Evolutionary conservation across 495 filamentous ascomycete species (phyloP).

Genomic region (Parathielavia appendiculata): DNA sequence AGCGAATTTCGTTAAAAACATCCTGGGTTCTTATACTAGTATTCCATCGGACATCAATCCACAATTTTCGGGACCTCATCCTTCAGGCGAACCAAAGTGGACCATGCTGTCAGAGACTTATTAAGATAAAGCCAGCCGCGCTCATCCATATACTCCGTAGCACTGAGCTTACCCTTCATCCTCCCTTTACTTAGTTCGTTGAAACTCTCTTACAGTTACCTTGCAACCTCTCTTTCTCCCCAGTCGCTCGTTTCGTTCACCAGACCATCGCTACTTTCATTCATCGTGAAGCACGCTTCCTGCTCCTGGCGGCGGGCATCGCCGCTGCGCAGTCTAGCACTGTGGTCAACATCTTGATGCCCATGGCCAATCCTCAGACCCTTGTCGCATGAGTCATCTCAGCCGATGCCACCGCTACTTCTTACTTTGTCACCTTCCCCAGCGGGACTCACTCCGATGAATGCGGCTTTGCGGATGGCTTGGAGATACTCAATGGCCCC

Average conservation of each 20-base stretch:
- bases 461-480: slow-evolving; percentile 20
- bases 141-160: no score
- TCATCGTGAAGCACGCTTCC: slow-evolving; percentile 13
- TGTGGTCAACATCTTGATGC: slow-evolving; percentile 37
- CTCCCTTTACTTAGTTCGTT: neutral
- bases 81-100: no score
- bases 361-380: slow-evolving; percentile 31
- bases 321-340: slow-evolving; percentile 27
- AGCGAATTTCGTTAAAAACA: no score
- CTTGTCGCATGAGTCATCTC: slow-evolving; percentile 41
- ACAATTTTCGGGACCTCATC: no score
- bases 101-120: no score
- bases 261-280: neutral
- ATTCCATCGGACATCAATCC: no score
- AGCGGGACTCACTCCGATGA: slow-evolving; percentile 25
- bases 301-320: slow-evolving; percentile 25
- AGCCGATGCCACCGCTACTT: slow-evolving; percentile 37
- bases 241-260: neutral
- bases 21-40: no score
- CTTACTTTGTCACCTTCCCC: slow-evolving; percentile 40
- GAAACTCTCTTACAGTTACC: neutral
- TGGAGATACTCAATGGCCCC: slow-evolving; percentile 32
- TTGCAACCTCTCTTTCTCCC: neutral
- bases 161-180: no score
- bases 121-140: no score